phyloP scores from a whole-genome alignment of 2,329 filamentous ascomycete species.

The Pestalotiopsis sp. region DNA sequence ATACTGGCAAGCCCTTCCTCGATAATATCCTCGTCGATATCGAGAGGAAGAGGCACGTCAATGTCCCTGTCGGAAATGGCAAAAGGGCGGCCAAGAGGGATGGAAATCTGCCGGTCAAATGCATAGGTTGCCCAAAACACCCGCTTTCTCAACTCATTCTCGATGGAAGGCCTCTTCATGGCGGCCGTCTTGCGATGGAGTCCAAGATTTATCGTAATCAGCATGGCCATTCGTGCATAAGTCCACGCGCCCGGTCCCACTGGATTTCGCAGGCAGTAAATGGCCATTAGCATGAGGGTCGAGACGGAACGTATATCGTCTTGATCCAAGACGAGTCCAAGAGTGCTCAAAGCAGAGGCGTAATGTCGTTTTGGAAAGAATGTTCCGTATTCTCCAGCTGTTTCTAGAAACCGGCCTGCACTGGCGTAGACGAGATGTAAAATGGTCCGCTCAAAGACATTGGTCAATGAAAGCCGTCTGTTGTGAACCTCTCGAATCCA shows the following conservation, averaged over 20 bases:
- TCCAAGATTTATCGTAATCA: constrained; percentile 32
- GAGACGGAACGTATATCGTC: constrained; percentile 33
- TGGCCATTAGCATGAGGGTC: constrained; percentile 31
- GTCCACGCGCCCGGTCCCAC: constrained; percentile 36
- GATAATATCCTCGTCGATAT: constrained; percentile 16
- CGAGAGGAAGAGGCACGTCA: constrained; percentile 27
- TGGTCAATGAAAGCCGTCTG: neutral
- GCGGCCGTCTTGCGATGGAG: constrained; percentile 24
- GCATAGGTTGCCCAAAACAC: constrained; percentile 36
- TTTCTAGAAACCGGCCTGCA: constrained; percentile 11
- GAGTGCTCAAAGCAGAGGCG: constrained; percentile 27
- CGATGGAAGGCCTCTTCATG: neutral
- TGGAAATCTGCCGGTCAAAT: constrained; percentile 33
- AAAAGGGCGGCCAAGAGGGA: constrained; percentile 33
- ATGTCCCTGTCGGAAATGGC: constrained; percentile 34
- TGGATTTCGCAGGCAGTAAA: constrained; percentile 33
- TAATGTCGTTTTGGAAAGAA: constrained; percentile 23
- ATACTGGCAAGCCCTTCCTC: constrained; percentile 15
- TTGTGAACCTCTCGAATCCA: constrained; percentile 5
- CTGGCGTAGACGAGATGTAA: constrained; percentile 13
- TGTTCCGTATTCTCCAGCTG: constrained; percentile 10
- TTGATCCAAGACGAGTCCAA: constrained; percentile 33
- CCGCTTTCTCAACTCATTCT: constrained; percentile 25
- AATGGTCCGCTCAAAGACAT: neutral
- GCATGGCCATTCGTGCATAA: constrained; percentile 30